A percentile compares a stretch with the other conserved stretches of the same genome.
phyloP scores from a whole-genome alignment of 2,329 filamentous ascomycete species.

The Alternaria atra region DNA sequence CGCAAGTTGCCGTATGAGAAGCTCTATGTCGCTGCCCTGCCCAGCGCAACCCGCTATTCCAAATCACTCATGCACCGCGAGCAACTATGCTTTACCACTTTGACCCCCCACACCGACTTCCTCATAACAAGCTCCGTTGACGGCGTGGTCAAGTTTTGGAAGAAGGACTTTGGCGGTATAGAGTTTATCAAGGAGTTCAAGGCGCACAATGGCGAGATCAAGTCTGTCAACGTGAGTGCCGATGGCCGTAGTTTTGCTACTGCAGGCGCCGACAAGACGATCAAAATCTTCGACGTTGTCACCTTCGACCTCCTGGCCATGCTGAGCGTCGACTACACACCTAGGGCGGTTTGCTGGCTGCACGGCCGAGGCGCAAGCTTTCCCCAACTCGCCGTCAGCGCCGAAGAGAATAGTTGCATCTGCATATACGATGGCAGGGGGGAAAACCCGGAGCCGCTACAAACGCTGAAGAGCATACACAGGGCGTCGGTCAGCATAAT shows the following conservation, averaged over 20 bases:
- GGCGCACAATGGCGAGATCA: constrained; percentile 86
- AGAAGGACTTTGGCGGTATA: constrained; percentile 87
- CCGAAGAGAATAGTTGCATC: constrained; percentile 75
- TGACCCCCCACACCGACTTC: constrained; percentile 93
- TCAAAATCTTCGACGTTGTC: constrained; percentile 81
- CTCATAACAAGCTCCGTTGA: constrained; percentile 93
- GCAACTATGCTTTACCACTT: constrained; percentile 84
- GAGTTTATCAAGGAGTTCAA: constrained; percentile 99
- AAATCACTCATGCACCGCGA: constrained; percentile 99
- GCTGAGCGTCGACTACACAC: constrained; percentile 77
- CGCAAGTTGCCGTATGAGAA: constrained; percentile 93
- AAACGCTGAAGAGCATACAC: constrained; percentile 82
- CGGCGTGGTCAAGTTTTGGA: constrained; percentile 99
- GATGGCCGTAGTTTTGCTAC: constrained; percentile 96
- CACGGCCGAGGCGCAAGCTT: constrained; percentile 85
- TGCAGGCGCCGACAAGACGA: constrained; percentile 77
- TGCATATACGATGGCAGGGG: constrained; percentile 90
- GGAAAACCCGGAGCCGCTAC: constrained; percentile 77
- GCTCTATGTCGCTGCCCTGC: constrained; percentile 90
- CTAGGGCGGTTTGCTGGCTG: constrained; percentile 89
- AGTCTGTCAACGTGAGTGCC: constrained; percentile 81
- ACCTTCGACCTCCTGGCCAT: constrained; percentile 75
- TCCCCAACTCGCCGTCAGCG: constrained; percentile 84
- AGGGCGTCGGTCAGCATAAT: constrained; percentile 82
- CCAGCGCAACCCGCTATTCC: constrained; percentile 80